A percentile compares a stretch with the other conserved stretches of the same genome.
Evolutionary conservation across 164 flowering plant species (phyloP).

Genomic region (Liquidambar formosana): DNA sequence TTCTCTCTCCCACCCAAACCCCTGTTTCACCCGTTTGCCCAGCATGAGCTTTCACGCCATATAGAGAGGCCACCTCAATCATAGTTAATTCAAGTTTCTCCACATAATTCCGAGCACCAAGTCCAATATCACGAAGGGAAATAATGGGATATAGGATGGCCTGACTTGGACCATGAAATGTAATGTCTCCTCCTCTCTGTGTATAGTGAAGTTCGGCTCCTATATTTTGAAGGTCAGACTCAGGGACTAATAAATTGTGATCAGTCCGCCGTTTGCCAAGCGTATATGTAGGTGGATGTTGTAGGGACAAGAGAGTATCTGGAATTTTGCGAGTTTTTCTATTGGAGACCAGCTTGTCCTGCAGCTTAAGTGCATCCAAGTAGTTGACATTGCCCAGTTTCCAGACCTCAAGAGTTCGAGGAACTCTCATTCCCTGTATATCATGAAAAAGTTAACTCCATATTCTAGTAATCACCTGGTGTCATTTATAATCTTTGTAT

Average conservation of each 20-base stretch:
- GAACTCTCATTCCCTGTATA: constrained; percentile 51
- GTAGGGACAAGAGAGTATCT: constrained; percentile 73
- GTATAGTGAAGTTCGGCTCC: constrained; percentile 95
- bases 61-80: constrained; percentile 72
- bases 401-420: constrained; percentile 71
- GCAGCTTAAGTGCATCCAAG: constrained; percentile 73
- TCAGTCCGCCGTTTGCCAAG: constrained; percentile 82
- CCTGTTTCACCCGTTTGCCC: constrained; percentile 72
- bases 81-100: constrained; percentile 79
- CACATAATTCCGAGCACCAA: constrained; percentile 84
- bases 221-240: constrained; percentile 53
- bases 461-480: not conserved
- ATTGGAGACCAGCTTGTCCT: constrained; percentile 64
- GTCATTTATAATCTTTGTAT: not conserved
- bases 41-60: constrained; percentile 65
- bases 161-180: constrained; percentile 93
- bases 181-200: constrained; percentile 91
- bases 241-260: constrained; percentile 74
- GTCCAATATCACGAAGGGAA: constrained; percentile 65
- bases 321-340: constrained; percentile 61
- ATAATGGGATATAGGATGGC: constrained; percentile 85
- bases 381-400: constrained; percentile 78
- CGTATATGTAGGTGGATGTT: constrained; percentile 93
- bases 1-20: constrained; percentile 87
- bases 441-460: not conserved